Evolutionary conservation across 441 rosid species (phyloP).

Genomic region (Adansonia gregorii): DNA sequence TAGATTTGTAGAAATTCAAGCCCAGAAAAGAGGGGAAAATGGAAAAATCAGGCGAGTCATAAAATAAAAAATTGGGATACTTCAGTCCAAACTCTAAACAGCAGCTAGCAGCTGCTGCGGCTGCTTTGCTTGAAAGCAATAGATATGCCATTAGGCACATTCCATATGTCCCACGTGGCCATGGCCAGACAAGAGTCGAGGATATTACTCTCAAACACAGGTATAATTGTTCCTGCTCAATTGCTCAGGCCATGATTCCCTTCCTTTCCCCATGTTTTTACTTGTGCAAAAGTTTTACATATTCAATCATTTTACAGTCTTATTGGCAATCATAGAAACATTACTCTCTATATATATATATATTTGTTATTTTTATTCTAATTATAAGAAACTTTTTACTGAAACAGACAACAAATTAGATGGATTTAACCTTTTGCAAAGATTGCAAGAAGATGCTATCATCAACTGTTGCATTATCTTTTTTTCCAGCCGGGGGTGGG

Average conservation of each 20-base stretch:
- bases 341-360: too few species aligned
- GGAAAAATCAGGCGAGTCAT: not conserved
- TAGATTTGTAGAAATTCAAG: not conserved
- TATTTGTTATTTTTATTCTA: too few species aligned
- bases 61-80: too few species aligned
- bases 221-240: too few species aligned
- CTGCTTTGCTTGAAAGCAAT: constrained; percentile 4
- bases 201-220: not conserved
- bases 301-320: not conserved
- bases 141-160: not conserved
- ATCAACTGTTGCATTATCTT: too few species aligned
- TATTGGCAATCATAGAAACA: too few species aligned
- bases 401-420: too few species aligned
- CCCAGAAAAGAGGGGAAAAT: not conserved
- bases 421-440: too few species aligned
- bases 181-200: constrained; percentile 8
- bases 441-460: not conserved
- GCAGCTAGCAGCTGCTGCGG: not conserved
- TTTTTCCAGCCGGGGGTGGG: too few species aligned
- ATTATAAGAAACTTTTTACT: too few species aligned
- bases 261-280: too few species aligned
- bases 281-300: not conserved
- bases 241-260: too few species aligned
- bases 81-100: not conserved
- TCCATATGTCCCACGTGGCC: not conserved